Conservation (phyloP, 345 rosid species). For the Populus tremula region DNA sequence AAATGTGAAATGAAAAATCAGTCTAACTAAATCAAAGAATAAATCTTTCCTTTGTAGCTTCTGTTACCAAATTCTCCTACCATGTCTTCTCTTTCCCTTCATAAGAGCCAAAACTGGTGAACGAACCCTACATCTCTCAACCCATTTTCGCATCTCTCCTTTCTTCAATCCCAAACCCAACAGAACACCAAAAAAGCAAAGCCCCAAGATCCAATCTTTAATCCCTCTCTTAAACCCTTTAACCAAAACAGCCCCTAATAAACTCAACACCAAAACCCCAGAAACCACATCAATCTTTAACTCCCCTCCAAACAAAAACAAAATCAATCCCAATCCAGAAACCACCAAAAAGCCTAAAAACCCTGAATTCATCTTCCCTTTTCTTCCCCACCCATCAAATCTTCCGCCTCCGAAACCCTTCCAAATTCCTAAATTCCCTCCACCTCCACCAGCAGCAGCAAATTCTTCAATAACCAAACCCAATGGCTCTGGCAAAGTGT, state of each 20-base stretch:
- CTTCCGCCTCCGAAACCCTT: constrained; percentile 40
- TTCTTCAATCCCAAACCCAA: constrained; percentile 29
- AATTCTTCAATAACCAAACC: constrained; percentile 32
- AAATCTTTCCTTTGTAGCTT: neutral
- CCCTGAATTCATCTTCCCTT: constrained; percentile 21
- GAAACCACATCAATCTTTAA: constrained; percentile 21
- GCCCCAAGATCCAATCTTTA: constrained; percentile 37
- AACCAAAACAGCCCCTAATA: constrained; percentile 16
- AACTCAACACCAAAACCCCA: constrained; percentile 34
- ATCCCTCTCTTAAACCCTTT: constrained; percentile 18
- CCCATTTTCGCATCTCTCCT: constrained; percentile 27
- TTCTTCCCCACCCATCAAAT: constrained; percentile 40
- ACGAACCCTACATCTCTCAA: constrained; percentile 20
- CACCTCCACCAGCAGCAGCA: constrained; percentile 32
- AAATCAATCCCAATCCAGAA: constrained; percentile 23
- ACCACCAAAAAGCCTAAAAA: constrained; percentile 18
- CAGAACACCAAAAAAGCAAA: constrained; percentile 32
- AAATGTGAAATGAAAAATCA: neutral
- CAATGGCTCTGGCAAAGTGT: constrained; percentile 45
- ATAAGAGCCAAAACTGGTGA: constrained; percentile 24
- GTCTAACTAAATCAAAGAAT: neutral
- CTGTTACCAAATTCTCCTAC: constrained; percentile 24
- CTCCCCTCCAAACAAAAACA: constrained; percentile 25
- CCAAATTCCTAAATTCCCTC: constrained; percentile 28
- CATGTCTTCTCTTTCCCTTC: constrained; percentile 28